Conservation (phyloP, 768 basidiomycete species). For the Fomitopsis serialis region DNA sequence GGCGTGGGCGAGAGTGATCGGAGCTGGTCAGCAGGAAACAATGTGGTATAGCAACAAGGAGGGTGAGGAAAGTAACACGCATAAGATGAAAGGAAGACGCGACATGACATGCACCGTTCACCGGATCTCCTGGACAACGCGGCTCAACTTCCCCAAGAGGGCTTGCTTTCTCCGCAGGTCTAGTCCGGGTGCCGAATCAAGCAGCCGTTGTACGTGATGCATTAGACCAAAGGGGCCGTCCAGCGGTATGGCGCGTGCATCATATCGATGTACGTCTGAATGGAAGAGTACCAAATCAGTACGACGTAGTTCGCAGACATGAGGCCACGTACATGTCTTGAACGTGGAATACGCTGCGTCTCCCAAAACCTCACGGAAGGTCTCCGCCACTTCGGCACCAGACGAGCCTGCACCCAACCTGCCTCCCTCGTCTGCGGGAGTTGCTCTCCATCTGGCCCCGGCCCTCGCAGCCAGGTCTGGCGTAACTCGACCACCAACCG, state of each 20-base stretch:
- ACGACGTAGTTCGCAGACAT: background rate
- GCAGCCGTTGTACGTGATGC: constrained; percentile 54
- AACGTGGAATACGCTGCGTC: constrained; percentile 35
- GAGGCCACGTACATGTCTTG: constrained; percentile 56
- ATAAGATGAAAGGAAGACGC: background rate
- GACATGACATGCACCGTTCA: background rate
- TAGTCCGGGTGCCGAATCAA: constrained; percentile 42
- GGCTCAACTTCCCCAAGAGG: constrained; percentile 55
- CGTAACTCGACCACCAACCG: constrained; percentile 7
- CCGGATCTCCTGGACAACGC: constrained; percentile 41
- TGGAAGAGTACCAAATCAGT: constrained; percentile 3
- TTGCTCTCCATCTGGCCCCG: constrained; percentile 17
- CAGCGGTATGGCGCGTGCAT: constrained; percentile 68
- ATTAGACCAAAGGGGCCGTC: constrained; percentile 71
- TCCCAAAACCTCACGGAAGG: constrained; percentile 30
- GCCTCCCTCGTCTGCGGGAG: constrained; percentile 23
- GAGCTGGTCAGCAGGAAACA: background rate
- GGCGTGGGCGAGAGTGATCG: background rate
- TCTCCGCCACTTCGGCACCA: constrained; percentile 27
- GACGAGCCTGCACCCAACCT: constrained; percentile 26
- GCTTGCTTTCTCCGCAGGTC: constrained; percentile 40
- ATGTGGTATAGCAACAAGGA: background rate
- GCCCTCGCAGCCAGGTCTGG: constrained; percentile 7
- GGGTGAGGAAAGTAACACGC: background rate
- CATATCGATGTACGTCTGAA: constrained; percentile 69